Base-by-base conservation (phyloP, 176 grass and related monocot genomes). In the Tuctoria greenei region DNA sequence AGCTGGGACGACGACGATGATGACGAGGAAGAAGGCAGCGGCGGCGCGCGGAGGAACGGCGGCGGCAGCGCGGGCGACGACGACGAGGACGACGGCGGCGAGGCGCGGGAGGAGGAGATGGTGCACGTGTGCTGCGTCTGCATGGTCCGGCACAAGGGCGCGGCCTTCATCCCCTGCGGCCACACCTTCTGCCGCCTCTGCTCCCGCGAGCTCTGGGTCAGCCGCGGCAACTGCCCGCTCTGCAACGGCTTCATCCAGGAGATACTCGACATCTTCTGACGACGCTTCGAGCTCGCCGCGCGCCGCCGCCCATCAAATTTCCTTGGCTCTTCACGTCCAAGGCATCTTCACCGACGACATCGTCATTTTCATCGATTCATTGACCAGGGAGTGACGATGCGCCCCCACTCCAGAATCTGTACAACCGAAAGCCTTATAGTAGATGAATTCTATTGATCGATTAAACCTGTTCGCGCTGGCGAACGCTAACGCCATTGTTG, bases 151-250 rank as follows among this genome's bases (percentile, higher is more conserved):
- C 89, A 95, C 83, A 95, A 92, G 71, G 92, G 92, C 4, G 80
- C 88, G 0, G 92, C 92, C 0, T 95, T 95, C 68, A 87, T 95
- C 67, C 92, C 92, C 5, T 95, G 92, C 73, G 92, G 92, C 57
- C 92, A 95, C 83, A 91, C 92, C 72, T 95, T 95, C 83, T 91
- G 92, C 80, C 88, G 92, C 61, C 86, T 87, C 27, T 91, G 89
- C 83, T 95, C 89, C 0, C 80, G 92, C 43, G 92, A 95, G 68
- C 92, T 95, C 62, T 84, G 88, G 89, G 88, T 85, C 76, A 82
- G 80, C 83, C 79, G 92, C 76, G 86, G 80, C 49, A 91, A 86
- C 76, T 95, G 92, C 81, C 89, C 89, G 0, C 92, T 95, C 73
- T 95, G 92, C 80, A 95, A 95, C 28, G 92, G 86, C 5, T 91